Evolutionary conservation across 176 grass and related monocot genomes (phyloP), one percentile per base, ranked within the genome.

Genomic region (Elaeis guineensis): DNA sequence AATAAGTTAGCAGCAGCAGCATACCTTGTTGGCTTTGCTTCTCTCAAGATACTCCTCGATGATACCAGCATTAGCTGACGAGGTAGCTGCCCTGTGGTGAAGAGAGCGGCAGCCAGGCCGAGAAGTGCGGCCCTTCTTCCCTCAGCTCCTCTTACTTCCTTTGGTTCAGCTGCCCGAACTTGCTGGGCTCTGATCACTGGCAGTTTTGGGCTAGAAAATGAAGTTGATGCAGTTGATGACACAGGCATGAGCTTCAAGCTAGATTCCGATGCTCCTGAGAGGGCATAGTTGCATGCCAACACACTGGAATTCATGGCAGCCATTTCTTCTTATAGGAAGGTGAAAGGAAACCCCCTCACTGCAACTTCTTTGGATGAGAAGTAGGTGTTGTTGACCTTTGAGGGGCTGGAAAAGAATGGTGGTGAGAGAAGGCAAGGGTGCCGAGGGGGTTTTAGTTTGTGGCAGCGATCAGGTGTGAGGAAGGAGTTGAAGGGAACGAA

Each of bases 41-140:
- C 86, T 98, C 84, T 98, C 93, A 1, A 98, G 93, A 72, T 98
- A 98, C 20, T 98, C 93, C 3, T 89, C 93, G 2, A 98, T 69
- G 56, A 98, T 17, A 20, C 81, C 76, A 4, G 93, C 93, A 32
- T 71, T 70, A 55, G 93, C 84, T 0, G 78, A 67, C 3, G 74
- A 75, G 28, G 75, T 20, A 55, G 74, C 62, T 2, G 77, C 71
- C 0, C 78, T 54, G 66, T 67, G 4, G 87, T 54, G 50, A 98
- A 73, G 15, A 82, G 78, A 14, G 73, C 69, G 12, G 87, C 87
- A 0, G 93, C 87, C 25, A 97, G 73, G 48, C 87, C 84, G 28
- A 97, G 76, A 20, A 97, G 84, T 22, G 83, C 78, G 0, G 81
- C 61, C 17, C 93, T 80, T 48, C 93, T 69, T 35, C 88, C 81